Evolutionary conservation across 176 grass and related monocot species (phyloP).

Genomic region (Avena eriantha): DNA sequence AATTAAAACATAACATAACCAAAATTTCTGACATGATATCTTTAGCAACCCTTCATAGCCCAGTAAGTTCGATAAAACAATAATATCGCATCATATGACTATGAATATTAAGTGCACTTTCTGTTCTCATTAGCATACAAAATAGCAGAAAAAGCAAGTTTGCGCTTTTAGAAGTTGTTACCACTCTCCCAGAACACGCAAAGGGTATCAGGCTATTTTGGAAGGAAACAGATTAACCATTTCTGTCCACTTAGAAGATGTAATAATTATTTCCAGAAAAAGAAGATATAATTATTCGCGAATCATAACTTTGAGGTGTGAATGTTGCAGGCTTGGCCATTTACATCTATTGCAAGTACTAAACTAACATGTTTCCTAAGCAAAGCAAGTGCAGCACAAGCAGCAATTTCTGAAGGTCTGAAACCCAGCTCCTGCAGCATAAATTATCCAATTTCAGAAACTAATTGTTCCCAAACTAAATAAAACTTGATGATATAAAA

Average conservation of each 20-base stretch:
- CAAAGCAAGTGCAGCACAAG: neutral
- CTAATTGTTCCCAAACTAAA: too few species aligned
- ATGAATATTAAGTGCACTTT: neutral
- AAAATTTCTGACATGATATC: neutral
- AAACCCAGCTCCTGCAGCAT: neutral
- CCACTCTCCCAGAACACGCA: neutral
- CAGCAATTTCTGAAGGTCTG: neutral
- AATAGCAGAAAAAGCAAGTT: neutral
- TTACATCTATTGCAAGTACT: neutral
- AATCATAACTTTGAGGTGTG: neutral
- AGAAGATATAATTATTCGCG: neutral
- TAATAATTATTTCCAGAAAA: too few species aligned
- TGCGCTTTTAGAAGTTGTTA: neutral
- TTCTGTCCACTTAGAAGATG: neutral
- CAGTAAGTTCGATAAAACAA: neutral
- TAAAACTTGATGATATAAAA: too few species aligned
- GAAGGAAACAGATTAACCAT: neutral
- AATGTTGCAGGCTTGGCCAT: neutral
- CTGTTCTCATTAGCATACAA: neutral
- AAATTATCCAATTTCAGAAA: neutral
- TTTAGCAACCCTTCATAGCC: neutral
- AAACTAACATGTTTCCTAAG: neutral
- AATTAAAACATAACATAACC: neutral
- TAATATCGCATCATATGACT: neutral
- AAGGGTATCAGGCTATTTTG: neutral